Conservation (phyloP, 495 filamentous ascomycete species). For the Penicillium coprophilum region DNA sequence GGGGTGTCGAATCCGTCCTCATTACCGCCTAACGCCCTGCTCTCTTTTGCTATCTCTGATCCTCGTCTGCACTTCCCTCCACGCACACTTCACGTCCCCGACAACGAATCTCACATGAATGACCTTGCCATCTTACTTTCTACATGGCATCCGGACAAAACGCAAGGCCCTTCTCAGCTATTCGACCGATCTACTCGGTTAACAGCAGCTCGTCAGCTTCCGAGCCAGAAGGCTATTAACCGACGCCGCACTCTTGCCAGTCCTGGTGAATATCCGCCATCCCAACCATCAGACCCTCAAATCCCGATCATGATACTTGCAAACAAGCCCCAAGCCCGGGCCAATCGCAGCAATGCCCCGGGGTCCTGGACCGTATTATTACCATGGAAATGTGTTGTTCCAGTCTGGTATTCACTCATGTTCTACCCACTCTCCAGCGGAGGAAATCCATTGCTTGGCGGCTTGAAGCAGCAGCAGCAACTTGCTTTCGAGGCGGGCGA, state of each 20-base stretch:
- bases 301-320: conserved; percentile 78
- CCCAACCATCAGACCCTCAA: conserved; percentile 66
- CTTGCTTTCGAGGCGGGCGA: conserved; percentile 75
- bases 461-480: conserved; percentile 76
- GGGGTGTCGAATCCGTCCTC: conserved; percentile 73
- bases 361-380: conserved; percentile 82
- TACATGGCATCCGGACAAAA: conserved; percentile 67
- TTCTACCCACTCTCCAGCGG: conserved; percentile 81
- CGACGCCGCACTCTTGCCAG: conserved; percentile 68
- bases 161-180: conserved; percentile 52
- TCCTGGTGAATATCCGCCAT: conserved; percentile 62
- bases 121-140: conserved; percentile 59
- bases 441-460: conserved; percentile 77
- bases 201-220: conserved; percentile 61
- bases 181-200: conserved; percentile 68
- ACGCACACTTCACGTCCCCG: conserved; percentile 37
- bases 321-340: conserved; percentile 45
- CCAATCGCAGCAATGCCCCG: conserved; percentile 47
- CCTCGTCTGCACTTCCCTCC: conserved; percentile 76
- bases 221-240: conserved; percentile 83
- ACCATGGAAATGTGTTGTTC: conserved; percentile 86
- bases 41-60: conserved; percentile 73
- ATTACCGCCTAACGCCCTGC: conserved; percentile 69
- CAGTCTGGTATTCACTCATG: conserved; percentile 86
- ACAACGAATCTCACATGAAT: conserved; percentile 41